Percentiles rank a stretch among this genome's conserved stretches.
Conservation (phyloP, 2,329 filamentous ascomycete genomes). For the Colletotrichum trifolii region DNA sequence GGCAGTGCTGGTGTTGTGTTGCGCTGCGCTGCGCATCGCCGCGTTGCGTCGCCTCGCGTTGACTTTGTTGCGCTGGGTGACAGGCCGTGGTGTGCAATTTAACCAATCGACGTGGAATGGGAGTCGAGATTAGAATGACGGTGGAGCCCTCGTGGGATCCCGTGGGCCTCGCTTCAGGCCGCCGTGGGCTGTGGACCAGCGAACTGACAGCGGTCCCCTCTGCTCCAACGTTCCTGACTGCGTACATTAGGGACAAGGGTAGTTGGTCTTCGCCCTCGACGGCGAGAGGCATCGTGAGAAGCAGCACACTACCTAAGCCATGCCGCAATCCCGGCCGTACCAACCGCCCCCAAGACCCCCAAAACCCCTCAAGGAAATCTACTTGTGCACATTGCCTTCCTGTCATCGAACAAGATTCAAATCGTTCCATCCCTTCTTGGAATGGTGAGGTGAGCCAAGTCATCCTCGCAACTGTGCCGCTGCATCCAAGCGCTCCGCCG, state of each 20-base stretch:
- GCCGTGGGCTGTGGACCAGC: not conserved
- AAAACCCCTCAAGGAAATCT: not conserved
- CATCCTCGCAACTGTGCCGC: conserved; percentile 1
- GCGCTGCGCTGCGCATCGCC: not conserved
- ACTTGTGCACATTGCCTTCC: not conserved
- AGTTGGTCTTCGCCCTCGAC: too few relatives aligned
- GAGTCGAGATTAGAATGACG: conserved; percentile 20
- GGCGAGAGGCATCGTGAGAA: too few relatives aligned
- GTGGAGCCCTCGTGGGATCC: conserved; percentile 19
- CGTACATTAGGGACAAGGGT: too few relatives aligned
- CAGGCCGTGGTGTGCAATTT: too few relatives aligned
- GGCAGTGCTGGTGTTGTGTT: conserved; percentile 1
- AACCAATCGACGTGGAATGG: not conserved
- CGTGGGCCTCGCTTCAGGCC: conserved; percentile 20
- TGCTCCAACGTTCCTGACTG: too few relatives aligned
- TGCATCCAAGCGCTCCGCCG: conserved; percentile 29
- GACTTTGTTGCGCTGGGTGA: too few relatives aligned
- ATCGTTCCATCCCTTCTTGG: too few relatives aligned
- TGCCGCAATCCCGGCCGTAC: conserved; percentile 1
- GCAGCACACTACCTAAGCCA: not conserved
- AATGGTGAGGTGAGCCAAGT: not conserved
- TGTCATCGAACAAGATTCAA: too few relatives aligned
- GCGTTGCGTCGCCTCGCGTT: too few relatives aligned
- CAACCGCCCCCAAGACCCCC: conserved; percentile 16
- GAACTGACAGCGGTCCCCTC: not conserved